These are phyloP conservation scores for Penicillium sp. DNA, from an alignment of 2,329 filamentous ascomycete genomes.

Conservation along the genomic window DNA sequence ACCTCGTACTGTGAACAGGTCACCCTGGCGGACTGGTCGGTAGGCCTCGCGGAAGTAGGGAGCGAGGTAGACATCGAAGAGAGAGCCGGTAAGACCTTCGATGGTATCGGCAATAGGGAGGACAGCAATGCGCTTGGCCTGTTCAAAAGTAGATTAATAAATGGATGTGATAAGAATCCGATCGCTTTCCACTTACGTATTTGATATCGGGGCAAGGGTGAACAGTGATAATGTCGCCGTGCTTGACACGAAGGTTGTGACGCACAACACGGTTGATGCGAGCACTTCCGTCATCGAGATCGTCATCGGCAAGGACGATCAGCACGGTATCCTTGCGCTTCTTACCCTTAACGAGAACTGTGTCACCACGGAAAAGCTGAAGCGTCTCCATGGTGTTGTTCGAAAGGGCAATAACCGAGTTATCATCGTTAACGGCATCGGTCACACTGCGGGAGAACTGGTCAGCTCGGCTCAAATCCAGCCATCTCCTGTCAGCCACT, in stretches of 20 bases:
- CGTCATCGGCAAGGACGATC: slow-evolving; percentile 95
- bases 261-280: slow-evolving; percentile 98
- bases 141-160: slow-evolving; percentile 22
- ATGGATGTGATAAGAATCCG: not conserved
- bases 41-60: slow-evolving; percentile 99
- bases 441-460: slow-evolving; percentile 68
- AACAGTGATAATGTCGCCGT: slow-evolving; percentile 95
- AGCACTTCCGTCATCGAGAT: slow-evolving; percentile 94
- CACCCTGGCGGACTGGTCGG: slow-evolving; percentile 93
- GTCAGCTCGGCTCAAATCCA: slow-evolving; percentile 21
- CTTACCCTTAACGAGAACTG: slow-evolving; percentile 97
- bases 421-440: slow-evolving; percentile 98
- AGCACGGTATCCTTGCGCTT: slow-evolving; percentile 99
- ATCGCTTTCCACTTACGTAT: slow-evolving; percentile 71
- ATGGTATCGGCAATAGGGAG: slow-evolving; percentile 97
- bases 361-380: slow-evolving; percentile 97
- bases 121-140: slow-evolving; percentile 99
- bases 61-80: slow-evolving; percentile 98
- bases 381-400: slow-evolving; percentile 99
- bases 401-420: slow-evolving; percentile 97
- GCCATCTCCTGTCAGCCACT: slow-evolving; percentile 35
- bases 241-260: slow-evolving; percentile 98
- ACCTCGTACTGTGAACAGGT: slow-evolving; percentile 94
- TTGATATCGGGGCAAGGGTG: slow-evolving; percentile 99
- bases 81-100: slow-evolving; percentile 93